Percentiles rank a stretch among this genome's conserved stretches.
phyloP scores from a whole-genome alignment of 2,329 filamentous ascomycete genomes.

The Chaetothyriales sp. region DNA sequence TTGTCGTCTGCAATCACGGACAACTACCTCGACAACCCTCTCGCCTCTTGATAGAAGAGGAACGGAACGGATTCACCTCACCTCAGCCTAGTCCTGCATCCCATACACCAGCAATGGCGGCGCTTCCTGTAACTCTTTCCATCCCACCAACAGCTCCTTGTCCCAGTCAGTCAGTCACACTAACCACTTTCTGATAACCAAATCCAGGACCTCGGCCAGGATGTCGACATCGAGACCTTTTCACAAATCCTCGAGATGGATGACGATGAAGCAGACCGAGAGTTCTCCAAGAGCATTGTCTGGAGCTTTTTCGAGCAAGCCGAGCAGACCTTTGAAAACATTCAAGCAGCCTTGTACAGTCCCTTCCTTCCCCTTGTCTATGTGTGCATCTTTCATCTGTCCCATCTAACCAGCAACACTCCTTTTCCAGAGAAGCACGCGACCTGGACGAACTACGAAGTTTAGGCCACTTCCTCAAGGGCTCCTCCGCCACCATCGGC shows the following conservation, averaged over 20 bases:
- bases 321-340: slow-evolving; percentile 66
- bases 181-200: not conserved
- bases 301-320: slow-evolving; percentile 89
- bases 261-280: slow-evolving; percentile 59
- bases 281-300: slow-evolving; percentile 81
- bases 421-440: slow-evolving; percentile 48
- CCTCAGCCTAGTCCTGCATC: not conserved
- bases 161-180: not conserved
- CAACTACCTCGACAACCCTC: no score
- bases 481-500: slow-evolving; percentile 86
- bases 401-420: slow-evolving; percentile 2
- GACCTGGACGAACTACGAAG: slow-evolving; percentile 62
- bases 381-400: slow-evolving; percentile 19
- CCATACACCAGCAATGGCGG: not conserved
- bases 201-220: slow-evolving; percentile 50
- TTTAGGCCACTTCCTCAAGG: slow-evolving; percentile 92
- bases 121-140: not conserved
- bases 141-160: not conserved
- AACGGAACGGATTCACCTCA: not conserved
- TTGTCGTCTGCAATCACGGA: no score
- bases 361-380: no score
- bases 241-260: slow-evolving; percentile 98
- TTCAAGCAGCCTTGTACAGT: slow-evolving; percentile 76
- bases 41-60: not conserved
- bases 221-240: slow-evolving; percentile 68